These are phyloP conservation scores for Hortaea sp. DNA, from an alignment of 2,329 filamentous ascomycete species.

Conservation along the genomic window DNA sequence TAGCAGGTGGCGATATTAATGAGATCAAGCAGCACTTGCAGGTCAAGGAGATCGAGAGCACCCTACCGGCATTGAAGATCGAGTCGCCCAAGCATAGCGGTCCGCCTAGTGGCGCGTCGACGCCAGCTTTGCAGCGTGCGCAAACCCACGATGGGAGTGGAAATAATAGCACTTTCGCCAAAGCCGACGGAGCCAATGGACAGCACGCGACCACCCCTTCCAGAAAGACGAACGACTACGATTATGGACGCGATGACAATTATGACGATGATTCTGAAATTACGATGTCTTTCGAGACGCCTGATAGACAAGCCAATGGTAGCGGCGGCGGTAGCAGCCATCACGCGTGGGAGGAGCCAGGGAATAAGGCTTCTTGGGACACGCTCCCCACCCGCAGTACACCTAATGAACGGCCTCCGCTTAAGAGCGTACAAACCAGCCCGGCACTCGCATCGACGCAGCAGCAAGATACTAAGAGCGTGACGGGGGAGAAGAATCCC, in stretches of 20 bases:
- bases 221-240: background rate
- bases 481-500: slow-evolving; percentile 27
- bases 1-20: slow-evolving; percentile 59
- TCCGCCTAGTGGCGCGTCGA: background rate
- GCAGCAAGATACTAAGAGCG: slow-evolving; percentile 20
- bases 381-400: slow-evolving; percentile 8
- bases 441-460: slow-evolving; percentile 11
- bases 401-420: slow-evolving; percentile 20
- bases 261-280: slow-evolving; percentile 35
- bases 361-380: background rate
- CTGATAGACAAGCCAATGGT: slow-evolving; percentile 1
- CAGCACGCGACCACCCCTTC: background rate
- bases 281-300: slow-evolving; percentile 20
- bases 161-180: slow-evolving; percentile 1
- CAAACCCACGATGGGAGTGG: slow-evolving; percentile 1
- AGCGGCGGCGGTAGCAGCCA: background rate
- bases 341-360: background rate
- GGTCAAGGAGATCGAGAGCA: slow-evolving; percentile 63
- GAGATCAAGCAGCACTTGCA: slow-evolving; percentile 60
- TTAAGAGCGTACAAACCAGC: slow-evolving; percentile 1
- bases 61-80: slow-evolving; percentile 81
- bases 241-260: slow-evolving; percentile 19
- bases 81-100: background rate
- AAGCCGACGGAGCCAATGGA: background rate
- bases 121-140: background rate